Evolutionary conservation across 2,329 filamentous ascomycete genomes (phyloP).

Genomic region (Metarhizium sp.): DNA sequence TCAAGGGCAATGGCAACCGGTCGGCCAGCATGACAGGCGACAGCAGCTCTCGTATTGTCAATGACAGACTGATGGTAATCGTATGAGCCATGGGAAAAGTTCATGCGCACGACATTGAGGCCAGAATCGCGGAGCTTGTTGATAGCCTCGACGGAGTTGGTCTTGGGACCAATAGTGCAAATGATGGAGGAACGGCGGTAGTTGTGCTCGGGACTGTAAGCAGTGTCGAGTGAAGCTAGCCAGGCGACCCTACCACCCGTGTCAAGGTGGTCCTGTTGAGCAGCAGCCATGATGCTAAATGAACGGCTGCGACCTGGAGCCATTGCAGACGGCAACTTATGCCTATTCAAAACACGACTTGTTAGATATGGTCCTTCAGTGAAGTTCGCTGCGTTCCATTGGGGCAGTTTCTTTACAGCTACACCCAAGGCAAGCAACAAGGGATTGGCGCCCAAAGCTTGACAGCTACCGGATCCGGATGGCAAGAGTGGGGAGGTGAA

Average conservation of each 20-base stretch:
- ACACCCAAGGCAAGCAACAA: no score
- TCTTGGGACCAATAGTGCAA: constrained; percentile 98
- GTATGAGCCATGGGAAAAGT: constrained; percentile 77
- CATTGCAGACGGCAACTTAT: constrained; percentile 18
- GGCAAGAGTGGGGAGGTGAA: not conserved
- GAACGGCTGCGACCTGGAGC: constrained; percentile 22
- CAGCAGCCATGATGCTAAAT: constrained; percentile 43
- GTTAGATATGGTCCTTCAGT: not conserved
- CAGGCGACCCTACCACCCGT: constrained; percentile 62
- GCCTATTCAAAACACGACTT: constrained; percentile 3
- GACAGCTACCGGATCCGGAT: not conserved
- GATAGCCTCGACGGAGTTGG: constrained; percentile 94
- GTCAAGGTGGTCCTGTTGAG: constrained; percentile 78
- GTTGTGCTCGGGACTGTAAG: constrained; percentile 77
- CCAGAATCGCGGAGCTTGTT: constrained; percentile 84
- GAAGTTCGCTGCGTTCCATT: not conserved
- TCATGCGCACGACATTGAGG: constrained; percentile 99
- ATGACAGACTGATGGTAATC: constrained; percentile 99
- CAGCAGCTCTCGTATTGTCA: constrained; percentile 84
- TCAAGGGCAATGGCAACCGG: constrained; percentile 91
- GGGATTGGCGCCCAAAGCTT: not conserved
- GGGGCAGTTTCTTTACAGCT: not conserved
- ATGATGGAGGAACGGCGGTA: constrained; percentile 97
- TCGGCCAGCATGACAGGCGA: constrained; percentile 66
- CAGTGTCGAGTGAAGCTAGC: constrained; percentile 71